Evolutionary conservation across 2,329 filamentous ascomycete species (phyloP).

Genomic region (Fusarium decemcellulare): DNA sequence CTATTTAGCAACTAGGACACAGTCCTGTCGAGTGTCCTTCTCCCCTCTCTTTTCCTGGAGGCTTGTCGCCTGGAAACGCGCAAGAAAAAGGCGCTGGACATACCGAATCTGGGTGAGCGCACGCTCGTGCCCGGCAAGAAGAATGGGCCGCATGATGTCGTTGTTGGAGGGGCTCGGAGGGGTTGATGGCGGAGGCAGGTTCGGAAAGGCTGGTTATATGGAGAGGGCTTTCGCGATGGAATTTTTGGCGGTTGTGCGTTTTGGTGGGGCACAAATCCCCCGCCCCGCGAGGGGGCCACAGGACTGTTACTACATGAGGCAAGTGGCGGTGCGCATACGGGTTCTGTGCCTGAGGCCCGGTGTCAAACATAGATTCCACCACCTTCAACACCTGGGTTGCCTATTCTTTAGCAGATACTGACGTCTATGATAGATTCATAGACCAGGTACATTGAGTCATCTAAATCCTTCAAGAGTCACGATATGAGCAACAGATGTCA

Average conservation of each 20-base stretch:
- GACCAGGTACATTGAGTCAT: conserved; percentile 31
- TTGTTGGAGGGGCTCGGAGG: conserved; percentile 44
- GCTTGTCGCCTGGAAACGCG: not conserved
- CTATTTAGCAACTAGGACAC: conserved; percentile 12
- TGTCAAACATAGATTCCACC: conserved; percentile 33
- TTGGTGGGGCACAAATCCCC: conserved; percentile 57
- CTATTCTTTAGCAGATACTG: conserved; percentile 12
- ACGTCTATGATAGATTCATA: conserved; percentile 17
- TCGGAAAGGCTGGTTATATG: conserved; percentile 50
- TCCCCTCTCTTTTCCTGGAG: conserved; percentile 14
- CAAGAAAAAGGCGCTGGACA: conserved; percentile 45
- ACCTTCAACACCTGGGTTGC: conserved; percentile 25
- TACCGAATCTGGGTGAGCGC: conserved; percentile 95
- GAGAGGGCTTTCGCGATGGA: conserved; percentile 54
- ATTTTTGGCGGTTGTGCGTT: conserved; percentile 64
- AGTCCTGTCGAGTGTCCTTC: conserved; percentile 2
- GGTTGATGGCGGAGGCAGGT: conserved; percentile 49
- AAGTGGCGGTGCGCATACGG: conserved; percentile 13
- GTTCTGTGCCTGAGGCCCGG: conserved; percentile 2
- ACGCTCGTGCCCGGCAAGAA: conserved; percentile 96
- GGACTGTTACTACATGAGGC: conserved; percentile 28
- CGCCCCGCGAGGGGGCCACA: conserved; percentile 36
- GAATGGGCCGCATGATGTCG: conserved; percentile 91
- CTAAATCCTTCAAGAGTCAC: conserved; percentile 33
- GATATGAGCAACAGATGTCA: conserved; percentile 5